Base-by-base conservation (phyloP, 163 green algal genomes). In the Scenedesmus sp. region DNA sequence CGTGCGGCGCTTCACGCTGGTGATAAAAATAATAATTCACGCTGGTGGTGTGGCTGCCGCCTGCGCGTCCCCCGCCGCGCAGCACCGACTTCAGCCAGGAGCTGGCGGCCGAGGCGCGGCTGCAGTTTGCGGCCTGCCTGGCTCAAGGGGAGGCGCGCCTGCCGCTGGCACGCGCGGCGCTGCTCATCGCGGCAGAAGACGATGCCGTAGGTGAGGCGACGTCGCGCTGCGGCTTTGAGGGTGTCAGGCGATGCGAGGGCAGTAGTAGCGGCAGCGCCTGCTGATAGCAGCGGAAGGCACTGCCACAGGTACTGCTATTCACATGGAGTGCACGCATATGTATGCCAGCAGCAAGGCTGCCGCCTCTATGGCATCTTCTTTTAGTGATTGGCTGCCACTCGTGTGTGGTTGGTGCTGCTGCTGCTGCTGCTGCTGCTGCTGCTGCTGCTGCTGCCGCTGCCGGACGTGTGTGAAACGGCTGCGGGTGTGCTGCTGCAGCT, bases 101-200 rank as follows among this genome's bases (percentile, higher is more conserved):
- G 82, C 87, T 90, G 20, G 83, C 87, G 24, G 22, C 7, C 20
- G 87, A 92, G 40, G 87, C 91, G 33, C 81, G 87, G 6, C 59
- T 73, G 24, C 49, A 37, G 0, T 93, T 93, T 90, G 91, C 87
- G 10, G 26, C 33, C 16, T 88, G 88, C 76, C 81, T 94, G 16
- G 89, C 81, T 44, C 83, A 40, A 12, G 92, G 92, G 15, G 92
- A 94, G 85, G 82, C 92, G 26, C 65, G 72, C 26, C 76, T 93
- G n/a, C 53, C 85, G 2, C 83, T 94, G n/a, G 92, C 90, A 15
- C 51, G 89, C 40, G 90, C 88, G 30, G 92, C 90, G 35, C 80
- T 94, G 61, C 84, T 90, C 13, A 51, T 93, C 6, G 90, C 92
- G 37, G 92, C 92, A 72, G 92, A 94, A 37, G 92, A 94, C 49